Base-by-base conservation (phyloP, 2,329 filamentous ascomycete species). In the Alternaria atra region DNA sequence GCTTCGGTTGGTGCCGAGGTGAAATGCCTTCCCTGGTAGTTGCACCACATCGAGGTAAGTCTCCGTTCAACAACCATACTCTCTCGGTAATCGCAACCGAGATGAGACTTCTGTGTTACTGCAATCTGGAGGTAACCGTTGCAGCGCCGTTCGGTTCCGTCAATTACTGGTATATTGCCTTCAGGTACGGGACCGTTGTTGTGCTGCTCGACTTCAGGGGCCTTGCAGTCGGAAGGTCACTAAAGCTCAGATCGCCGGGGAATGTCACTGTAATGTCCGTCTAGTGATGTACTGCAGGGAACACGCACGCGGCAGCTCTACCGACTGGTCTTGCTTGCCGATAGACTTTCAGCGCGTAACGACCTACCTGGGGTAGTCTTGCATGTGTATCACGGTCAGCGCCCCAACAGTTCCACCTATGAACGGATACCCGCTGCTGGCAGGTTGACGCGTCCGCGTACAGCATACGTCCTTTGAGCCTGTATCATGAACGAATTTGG, bases 391-490 rank as follows among this genome's bases (percentile, higher is more conserved):
- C 56, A 75, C 73, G 51, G 60, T 42, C 43, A 63, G 63, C 56
- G 57, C 56, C 68, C 64, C 73, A 76, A 75, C 71, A 75, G 70
- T 75, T 65, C 61, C 67, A 75, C 71, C 58, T 64, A 66, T 50
- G 57, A 55, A 58, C 64, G 58, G 63, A 56, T 67, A 63, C 61
- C 55, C 58, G 60, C 59, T 61, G 62, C 58, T 73, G 64, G 67
- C 66, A 69, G 68, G 61, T 65, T 71, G 69, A 67, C 66, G 62
- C 59, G 32, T 65, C 60, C 64, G 61, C 47, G 65, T 68, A 75
- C 71, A 61, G 46, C 70, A 67, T 65, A 51, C 63, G 61, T 54
- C 44, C 34, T 61, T 56, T 30, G 57, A 52, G 60, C 47, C 48
- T 66, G 57, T 64, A 56, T 67, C 58, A 54, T 58, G 61, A 51